Evolutionary conservation across 2,329 filamentous ascomycete species (phyloP), one percentile per base, ranked within the genome.

Genomic region (Chrysoporthe puriensis): DNA sequence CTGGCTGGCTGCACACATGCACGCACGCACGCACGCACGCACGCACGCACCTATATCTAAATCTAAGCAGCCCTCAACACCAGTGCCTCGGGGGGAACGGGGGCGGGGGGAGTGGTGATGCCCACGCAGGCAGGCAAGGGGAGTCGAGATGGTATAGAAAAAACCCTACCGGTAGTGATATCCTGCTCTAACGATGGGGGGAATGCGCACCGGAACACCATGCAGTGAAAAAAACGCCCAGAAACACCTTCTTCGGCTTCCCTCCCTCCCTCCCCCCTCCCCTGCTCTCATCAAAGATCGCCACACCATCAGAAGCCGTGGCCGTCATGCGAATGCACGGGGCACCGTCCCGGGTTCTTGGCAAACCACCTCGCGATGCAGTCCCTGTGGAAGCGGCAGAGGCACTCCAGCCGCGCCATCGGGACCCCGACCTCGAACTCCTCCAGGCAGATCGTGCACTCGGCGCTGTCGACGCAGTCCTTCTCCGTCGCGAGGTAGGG

Each of bases 391-490:
- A 90, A 91, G 21, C 87, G 83, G 74, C 88, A 91, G 36, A 91
- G 81, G 72, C 88, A 91, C 77, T 90, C 88, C 60, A 91, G 77
- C 56, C 88, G 80, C n/a, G 86, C 88, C 88, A 91, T 90, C 36
- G 82, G 77, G 40, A 85, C 83, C 1, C 88, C 88, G 0, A 85
- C 86, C 68, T 86, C 83, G 69, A 89, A 90, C 74, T 90, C 88
- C 72, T 90, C 88, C 2, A 91, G 79, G 71, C 88, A 91, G 62
- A 91, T 90, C 5, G 87, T 90, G 74, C 88, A 90, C 77, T 91
- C 88, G 3, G 87, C 88, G 67, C 86, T 85, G 71, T 89, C 86
- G n/a, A 89, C 83, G 71, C 87, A 90, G 75, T 91, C 88, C 78
- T 90, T 91, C 73, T 90, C 88, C 11, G 88, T 90, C 1, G 88